Conservation (phyloP, 192 early-diverging fungal genomes). For the Bifiguratus adelaidae region DNA sequence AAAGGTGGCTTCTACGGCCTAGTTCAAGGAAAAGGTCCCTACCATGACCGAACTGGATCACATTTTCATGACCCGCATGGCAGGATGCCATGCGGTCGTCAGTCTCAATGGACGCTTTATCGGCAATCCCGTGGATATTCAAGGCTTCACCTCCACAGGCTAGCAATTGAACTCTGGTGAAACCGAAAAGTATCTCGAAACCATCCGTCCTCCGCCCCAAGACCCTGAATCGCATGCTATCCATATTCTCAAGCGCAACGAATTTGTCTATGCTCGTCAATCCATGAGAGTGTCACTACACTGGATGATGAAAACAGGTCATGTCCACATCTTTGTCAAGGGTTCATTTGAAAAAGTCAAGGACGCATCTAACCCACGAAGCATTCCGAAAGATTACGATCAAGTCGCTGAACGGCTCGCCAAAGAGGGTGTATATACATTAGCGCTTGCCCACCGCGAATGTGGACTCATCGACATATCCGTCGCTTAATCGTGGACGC, state of each 20-base stretch:
- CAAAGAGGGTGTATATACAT: constrained; percentile 44
- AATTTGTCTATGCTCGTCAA: constrained; percentile 55
- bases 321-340: constrained; percentile 48
- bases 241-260: constrained; percentile 42
- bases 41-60: too few relatives aligned
- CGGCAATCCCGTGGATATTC: constrained; percentile 58
- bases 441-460: constrained; percentile 33
- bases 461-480: constrained; percentile 7
- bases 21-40: too few relatives aligned
- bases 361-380: constrained; percentile 12
- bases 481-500: constrained; percentile 12
- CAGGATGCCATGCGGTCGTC: constrained; percentile 49
- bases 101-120: constrained; percentile 34
- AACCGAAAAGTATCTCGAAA: not conserved
- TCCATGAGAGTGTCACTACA: constrained; percentile 49
- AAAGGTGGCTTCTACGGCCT: too few relatives aligned
- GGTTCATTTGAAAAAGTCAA: constrained; percentile 52
- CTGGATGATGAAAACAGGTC: constrained; percentile 24
- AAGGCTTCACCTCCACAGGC: constrained; percentile 47
- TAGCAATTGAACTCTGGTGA: constrained; percentile 5
- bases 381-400: constrained; percentile 30
- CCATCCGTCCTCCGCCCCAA: constrained; percentile 4
- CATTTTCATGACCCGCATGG: too few relatives aligned
- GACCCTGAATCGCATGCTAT: not conserved
- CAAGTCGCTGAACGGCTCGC: constrained; percentile 23